phyloP scores from a whole-genome alignment of 192 early-diverging fungal genomes.

The Spinellus fusiger region DNA sequence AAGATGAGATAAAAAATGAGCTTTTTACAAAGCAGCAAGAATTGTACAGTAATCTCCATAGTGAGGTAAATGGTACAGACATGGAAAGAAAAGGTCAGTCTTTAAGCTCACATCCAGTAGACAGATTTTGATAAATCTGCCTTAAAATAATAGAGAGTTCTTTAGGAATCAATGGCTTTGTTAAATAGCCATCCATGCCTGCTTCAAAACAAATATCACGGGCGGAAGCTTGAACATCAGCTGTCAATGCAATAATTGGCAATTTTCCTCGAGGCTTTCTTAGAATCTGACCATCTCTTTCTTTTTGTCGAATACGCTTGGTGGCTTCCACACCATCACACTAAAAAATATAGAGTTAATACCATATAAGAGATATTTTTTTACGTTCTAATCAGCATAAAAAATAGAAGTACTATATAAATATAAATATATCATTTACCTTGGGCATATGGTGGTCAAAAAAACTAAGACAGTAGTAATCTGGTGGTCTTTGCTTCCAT shows the following conservation, averaged over 20 bases:
- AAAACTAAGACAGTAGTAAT: constrained; percentile 39
- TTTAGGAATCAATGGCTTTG: constrained; percentile 44
- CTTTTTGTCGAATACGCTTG: constrained; percentile 38
- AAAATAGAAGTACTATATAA: not conserved
- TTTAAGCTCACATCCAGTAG: too few relatives aligned
- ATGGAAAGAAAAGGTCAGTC: too few relatives aligned
- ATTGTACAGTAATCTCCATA: too few relatives aligned
- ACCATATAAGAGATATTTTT: not conserved
- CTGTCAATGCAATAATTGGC: constrained; percentile 43
- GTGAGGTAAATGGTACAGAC: too few relatives aligned
- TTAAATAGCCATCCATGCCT: constrained; percentile 47
- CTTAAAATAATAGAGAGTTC: constrained; percentile 38
- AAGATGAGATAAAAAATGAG: too few relatives aligned
- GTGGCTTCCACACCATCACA: constrained; percentile 48
- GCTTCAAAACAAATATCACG: constrained; percentile 38
- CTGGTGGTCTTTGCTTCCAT: constrained; percentile 29
- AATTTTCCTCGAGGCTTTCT: constrained; percentile 19
- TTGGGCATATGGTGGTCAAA: constrained; percentile 52
- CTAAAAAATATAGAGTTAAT: constrained; percentile 11
- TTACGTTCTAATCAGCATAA: not conserved
- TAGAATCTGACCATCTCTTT: constrained; percentile 11
- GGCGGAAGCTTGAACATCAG: constrained; percentile 42
- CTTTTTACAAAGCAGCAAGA: too few relatives aligned
- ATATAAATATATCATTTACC: constrained; percentile 15
- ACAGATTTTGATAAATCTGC: constrained; percentile 28